Percentiles rank a stretch among this genome's conserved stretches.
phyloP scores from a whole-genome alignment of 192 early-diverging fungal species.

The Linderina pennispora region DNA sequence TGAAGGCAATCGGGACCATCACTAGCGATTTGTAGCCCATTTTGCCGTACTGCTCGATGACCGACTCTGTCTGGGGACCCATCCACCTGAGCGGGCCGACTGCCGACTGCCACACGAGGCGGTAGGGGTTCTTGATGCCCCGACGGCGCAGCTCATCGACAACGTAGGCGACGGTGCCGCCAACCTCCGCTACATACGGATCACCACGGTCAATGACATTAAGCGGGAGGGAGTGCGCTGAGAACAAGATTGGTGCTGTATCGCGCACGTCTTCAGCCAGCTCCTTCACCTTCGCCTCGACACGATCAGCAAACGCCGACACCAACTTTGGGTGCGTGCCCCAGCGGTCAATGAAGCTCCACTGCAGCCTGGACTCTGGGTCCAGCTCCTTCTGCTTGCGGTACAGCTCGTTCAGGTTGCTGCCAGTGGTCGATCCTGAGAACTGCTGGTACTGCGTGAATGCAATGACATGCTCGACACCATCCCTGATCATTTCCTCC shows the following conservation, averaged over 20 bases:
- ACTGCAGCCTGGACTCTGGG: constrained; percentile 61
- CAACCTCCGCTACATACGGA: constrained; percentile 81
- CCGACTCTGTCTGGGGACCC: constrained; percentile 80
- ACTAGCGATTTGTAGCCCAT: constrained; percentile 75
- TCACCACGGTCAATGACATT: constrained; percentile 88
- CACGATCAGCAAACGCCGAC: constrained; percentile 73
- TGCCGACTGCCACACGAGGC: constrained; percentile 92
- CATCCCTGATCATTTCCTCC: constrained; percentile 72
- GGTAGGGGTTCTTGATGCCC: constrained; percentile 70
- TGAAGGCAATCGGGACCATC: constrained; percentile 92
- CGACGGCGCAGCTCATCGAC: constrained; percentile 62
- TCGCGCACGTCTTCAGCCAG: constrained; percentile 66
- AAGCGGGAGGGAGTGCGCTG: constrained; percentile 95
- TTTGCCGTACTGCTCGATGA: constrained; percentile 70
- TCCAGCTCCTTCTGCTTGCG: constrained; percentile 55
- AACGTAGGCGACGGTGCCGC: constrained; percentile 75
- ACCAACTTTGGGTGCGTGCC: constrained; percentile 81
- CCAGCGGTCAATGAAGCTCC: constrained; percentile 97
- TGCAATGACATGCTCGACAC: constrained; percentile 77
- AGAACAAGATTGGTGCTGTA: constrained; percentile 82
- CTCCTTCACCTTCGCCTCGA: constrained; percentile 51
- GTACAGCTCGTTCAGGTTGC: constrained; percentile 85
- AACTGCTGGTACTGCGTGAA: constrained; percentile 96
- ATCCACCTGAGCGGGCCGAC: constrained; percentile 92
- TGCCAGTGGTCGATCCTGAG: constrained; percentile 92